Conservation (phyloP, 106 monocot species). For the Ottelia alismoides region DNA sequence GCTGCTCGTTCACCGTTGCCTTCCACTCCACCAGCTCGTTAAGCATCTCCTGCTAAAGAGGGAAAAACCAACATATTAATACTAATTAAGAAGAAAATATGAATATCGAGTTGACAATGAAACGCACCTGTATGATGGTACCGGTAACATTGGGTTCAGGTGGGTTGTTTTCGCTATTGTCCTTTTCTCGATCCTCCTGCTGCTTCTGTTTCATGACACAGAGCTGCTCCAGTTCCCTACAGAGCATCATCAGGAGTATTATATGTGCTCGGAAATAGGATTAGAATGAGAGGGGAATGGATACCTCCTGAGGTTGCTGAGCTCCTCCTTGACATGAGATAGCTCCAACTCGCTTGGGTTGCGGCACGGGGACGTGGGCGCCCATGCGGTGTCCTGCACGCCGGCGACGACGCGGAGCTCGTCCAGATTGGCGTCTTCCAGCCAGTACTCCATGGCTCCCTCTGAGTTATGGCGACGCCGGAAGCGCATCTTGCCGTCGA, state of each 20-base stretch:
- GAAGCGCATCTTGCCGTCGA: constrained; percentile 46
- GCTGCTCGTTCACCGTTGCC: constrained; percentile 39
- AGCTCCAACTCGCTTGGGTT: constrained; percentile 18
- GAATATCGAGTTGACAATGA: not conserved
- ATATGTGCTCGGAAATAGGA: not conserved
- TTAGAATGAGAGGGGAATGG: not conserved
- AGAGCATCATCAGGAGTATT: not conserved
- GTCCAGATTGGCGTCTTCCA: constrained; percentile 61
- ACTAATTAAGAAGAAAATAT: not conserved
- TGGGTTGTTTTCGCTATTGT: not conserved
- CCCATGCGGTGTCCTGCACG: constrained; percentile 53
- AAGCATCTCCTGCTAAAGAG: constrained; percentile 25
- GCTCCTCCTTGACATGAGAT: constrained; percentile 26
- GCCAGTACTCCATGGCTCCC: constrained; percentile 97
- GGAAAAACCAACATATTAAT: not conserved
- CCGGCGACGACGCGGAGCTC: constrained; percentile 47
- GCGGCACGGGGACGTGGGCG: constrained; percentile 21
- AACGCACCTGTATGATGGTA: not conserved
- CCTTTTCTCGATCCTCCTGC: constrained; percentile 3
- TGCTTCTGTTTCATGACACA: not conserved
- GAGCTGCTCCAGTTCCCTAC: constrained; percentile 10
- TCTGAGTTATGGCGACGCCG: constrained; percentile 74
- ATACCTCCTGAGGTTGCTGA: constrained; percentile 37
- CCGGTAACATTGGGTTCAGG: not conserved
- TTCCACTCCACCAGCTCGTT: constrained; percentile 33